Evolutionary conservation across 805 yeast genomes (phyloP).

Genomic region (Dipodascopsis uninucleata): DNA sequence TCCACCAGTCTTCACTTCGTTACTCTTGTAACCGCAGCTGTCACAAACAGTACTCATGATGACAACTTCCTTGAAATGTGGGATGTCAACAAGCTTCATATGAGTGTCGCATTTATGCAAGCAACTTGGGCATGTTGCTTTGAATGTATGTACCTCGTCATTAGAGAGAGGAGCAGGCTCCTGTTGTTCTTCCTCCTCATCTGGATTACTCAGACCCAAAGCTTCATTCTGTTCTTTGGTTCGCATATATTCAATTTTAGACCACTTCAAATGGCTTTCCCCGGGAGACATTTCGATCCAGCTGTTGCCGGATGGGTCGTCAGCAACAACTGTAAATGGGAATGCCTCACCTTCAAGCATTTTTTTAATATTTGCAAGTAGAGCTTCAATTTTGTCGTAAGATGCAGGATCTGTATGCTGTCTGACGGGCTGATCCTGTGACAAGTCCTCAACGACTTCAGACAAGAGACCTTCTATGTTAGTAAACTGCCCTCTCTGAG

Average conservation of each 20-base stretch:
- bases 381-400: conserved; percentile 65
- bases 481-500: conserved; percentile 88
- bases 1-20: conserved; percentile 98
- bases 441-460: conserved; percentile 80
- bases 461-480: conserved; percentile 83
- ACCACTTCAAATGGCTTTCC: conserved; percentile 87
- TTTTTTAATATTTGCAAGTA: conserved; percentile 57
- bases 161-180: conserved; percentile 56
- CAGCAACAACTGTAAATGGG: conserved; percentile 74
- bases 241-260: conserved; percentile 74
- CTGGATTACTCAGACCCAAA: conserved; percentile 70
- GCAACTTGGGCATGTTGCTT: conserved; percentile 91
- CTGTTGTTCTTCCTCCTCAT: conserved; percentile 47
- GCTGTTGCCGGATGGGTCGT: conserved; percentile 96
- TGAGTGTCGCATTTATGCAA: conserved; percentile 79
- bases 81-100: conserved; percentile 94
- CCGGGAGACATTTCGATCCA: conserved; percentile 90
- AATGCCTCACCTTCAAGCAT: conserved; percentile 64
- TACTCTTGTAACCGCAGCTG: conserved; percentile 89
- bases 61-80: conserved; percentile 96
- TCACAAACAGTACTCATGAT: conserved; percentile 94
- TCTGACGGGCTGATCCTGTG: conserved; percentile 77
- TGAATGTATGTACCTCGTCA: conserved; percentile 90
- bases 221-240: conserved; percentile 83
- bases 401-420: conserved; percentile 68